Evolutionary conservation across 177 flowering plant species (phyloP), one percentile per base, ranked within the genome.

Genomic region (Vitis hybrid): DNA sequence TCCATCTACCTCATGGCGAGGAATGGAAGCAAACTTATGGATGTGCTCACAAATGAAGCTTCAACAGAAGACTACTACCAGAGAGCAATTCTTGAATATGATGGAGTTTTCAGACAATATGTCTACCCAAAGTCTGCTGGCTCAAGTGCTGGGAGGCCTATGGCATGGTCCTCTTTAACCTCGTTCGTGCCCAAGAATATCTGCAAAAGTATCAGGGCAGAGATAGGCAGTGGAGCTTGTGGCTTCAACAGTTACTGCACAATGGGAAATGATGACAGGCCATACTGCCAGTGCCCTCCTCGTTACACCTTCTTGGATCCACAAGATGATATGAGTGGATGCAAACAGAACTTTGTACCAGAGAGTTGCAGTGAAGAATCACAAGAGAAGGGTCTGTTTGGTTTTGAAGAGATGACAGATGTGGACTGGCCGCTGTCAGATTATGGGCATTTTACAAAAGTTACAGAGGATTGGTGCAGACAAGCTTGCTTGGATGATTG

Each of bases 231-330:
- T 22, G 73, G 70, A 1, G 39, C 66, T 20, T 75, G 77, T 45
- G 77, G 77, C 0, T 74, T 13, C 48, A 74, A 74, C 66, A 64
- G 69, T 16, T 13, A 64, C 11, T 74, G 77, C 69, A 50, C 14
- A 10, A 10, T 61, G 5, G 39, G 57, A 26, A 45, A 10, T 1
- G 10, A 58, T 5, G 13, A 48, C 3, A 74, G 73, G 39, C 73
- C 81, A 10, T 29, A 1, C 1, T 78, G 93, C 59, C 45, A 61
- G 1, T 88, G 92, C 71, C 89, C 89, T 2, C 57, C 51, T 5
- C 72, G 80, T 20, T 87, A 72, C 55, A 73, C 82, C 18, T 64
- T 72, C 12, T 8, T 73, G 5, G 89, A 87, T 79, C 72, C 81
- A 10, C 65, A 64, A 10, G 67, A 78, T 70, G 18, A 2, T 1